A percentile compares a stretch with the other conserved stretches of the same genome.
These are phyloP conservation scores for Magnaporthiopsis rhizophila DNA, from an alignment of 2,329 filamentous ascomycete species.

Conservation along the genomic window DNA sequence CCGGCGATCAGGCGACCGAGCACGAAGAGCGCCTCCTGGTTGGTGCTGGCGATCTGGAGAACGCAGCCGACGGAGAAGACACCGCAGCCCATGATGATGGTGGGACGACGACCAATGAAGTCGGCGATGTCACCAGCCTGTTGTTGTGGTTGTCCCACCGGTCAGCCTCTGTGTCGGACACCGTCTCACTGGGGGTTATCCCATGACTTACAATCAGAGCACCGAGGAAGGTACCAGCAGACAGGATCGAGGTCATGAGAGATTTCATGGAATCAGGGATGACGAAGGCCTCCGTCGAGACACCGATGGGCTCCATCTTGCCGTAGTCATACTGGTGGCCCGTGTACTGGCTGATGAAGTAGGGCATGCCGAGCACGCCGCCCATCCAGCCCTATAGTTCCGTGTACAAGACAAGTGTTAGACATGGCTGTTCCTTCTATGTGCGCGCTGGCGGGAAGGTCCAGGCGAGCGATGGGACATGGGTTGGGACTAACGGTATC, in stretches of 20 bases:
- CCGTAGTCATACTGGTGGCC: constrained; percentile 4
- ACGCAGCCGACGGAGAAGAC: constrained; percentile 64
- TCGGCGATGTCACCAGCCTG: constrained; percentile 67
- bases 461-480: neutral
- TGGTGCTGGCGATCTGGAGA: constrained; percentile 53
- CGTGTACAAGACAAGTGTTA: neutral
- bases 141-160: neutral
- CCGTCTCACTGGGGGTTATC: neutral
- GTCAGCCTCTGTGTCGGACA: neutral
- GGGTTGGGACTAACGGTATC: constrained; percentile 39
- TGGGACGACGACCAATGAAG: constrained; percentile 63
- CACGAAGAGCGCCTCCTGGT: constrained; percentile 54
- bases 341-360: constrained; percentile 34
- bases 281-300: neutral
- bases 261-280: constrained; percentile 29
- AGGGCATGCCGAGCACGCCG: constrained; percentile 46
- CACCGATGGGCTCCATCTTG: neutral
- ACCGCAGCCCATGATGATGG: constrained; percentile 61
- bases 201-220: constrained; percentile 44
- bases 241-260: constrained; percentile 68
- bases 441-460: too few species aligned
- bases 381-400: constrained; percentile 55
- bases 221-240: constrained; percentile 70
- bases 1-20: constrained; percentile 69
- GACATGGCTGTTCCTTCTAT: neutral